Evolutionary conservation across 208 protist genomes (phyloP).

Genomic region (Wallacemonas collosoma): DNA sequence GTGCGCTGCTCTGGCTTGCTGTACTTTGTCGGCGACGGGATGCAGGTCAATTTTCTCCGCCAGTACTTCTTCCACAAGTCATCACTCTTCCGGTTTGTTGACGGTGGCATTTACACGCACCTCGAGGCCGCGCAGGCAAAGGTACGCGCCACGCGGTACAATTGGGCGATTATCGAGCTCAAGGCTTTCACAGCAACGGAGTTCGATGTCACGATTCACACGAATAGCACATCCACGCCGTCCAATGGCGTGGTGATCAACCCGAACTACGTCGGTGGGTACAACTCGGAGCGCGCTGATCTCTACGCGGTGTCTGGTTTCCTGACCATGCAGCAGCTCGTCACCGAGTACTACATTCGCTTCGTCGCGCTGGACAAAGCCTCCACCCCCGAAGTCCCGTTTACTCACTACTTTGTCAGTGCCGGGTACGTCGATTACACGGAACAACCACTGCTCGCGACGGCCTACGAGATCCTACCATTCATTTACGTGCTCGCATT

Average conservation of each 20-base stretch:
- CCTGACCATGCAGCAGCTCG: slow-evolving; percentile 30
- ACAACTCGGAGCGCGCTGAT: slow-evolving; percentile 15
- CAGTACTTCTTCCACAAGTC: slow-evolving; percentile 29
- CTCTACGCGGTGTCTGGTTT: slow-evolving; percentile 41
- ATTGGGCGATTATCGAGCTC: slow-evolving; percentile 39
- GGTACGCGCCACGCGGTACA: slow-evolving; percentile 16
- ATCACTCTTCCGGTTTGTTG: slow-evolving; percentile 28
- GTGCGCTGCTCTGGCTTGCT: slow-evolving; percentile 32
- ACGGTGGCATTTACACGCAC: slow-evolving; percentile 24
- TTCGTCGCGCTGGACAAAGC: slow-evolving; percentile 28
- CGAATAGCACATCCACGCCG: slow-evolving; percentile 38
- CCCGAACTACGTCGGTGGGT: slow-evolving; percentile 22
- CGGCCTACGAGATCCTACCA: slow-evolving; percentile 34
- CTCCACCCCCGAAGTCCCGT: slow-evolving; percentile 4
- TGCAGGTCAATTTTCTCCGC: slow-evolving; percentile 20
- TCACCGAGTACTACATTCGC: slow-evolving; percentile 45
- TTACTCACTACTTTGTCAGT: slow-evolving; percentile 24
- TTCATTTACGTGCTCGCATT: slow-evolving; percentile 49
- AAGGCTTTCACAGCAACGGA: slow-evolving; percentile 14
- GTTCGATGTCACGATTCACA: slow-evolving; percentile 39
- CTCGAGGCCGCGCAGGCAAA: slow-evolving; percentile 16
- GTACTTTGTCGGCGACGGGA: slow-evolving; percentile 27
- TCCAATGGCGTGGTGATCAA: slow-evolving; percentile 21
- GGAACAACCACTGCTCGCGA: slow-evolving; percentile 47
- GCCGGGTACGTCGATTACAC: slow-evolving; percentile 37